Base-by-base conservation (phyloP, 352 stramenopile species). In the Phytopythium helicoides region DNA sequence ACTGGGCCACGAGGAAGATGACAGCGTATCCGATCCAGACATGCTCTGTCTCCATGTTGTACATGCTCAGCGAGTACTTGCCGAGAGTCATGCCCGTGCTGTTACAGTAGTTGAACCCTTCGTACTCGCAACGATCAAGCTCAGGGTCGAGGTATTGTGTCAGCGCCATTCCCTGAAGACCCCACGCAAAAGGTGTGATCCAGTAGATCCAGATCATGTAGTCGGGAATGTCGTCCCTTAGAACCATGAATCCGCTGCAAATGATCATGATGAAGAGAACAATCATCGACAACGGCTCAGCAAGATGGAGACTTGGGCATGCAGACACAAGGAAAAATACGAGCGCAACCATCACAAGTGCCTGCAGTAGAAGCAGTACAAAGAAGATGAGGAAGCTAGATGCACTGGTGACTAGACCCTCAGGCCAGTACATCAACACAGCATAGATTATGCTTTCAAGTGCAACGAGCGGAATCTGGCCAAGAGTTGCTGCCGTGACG, bases 361-460 rank as follows among this genome's bases (percentile, higher is more conserved):
- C 75, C 14, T 66, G 65, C 19, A 80, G 37, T 40, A 87, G 52
- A 1, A 83, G 44, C 16, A 78, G 58, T 18, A 60, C 18, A 23
- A 74, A 46, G 56, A 69, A 87, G 10, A 68, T 49, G 3, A 84
- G 14, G 35, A 79, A 86, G 6, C 58, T 31, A 35, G 44, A 36
- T 25, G 47, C 52, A 6, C 76, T 55, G 7, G 61, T 35, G 11
- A 62, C 59, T 31, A 78, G 74, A 9, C 83, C 84, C 47, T 87
- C 81, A 46, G 92, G 71, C 66, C 76, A 95, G 55, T 94, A 95
- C 23, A 94, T 56, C 23, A 95, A 59, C 7, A 66, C 84, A 9
- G 79, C 86, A 60, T 94, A 93, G 15, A 88, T 59, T 4, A 92
- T 37, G 8, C 73, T 74, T 63, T 94, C 83, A 31, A 87, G 64